phyloP scores from a whole-genome alignment of 2,329 filamentous ascomycete genomes.

The Ophiostoma australiae region DNA sequence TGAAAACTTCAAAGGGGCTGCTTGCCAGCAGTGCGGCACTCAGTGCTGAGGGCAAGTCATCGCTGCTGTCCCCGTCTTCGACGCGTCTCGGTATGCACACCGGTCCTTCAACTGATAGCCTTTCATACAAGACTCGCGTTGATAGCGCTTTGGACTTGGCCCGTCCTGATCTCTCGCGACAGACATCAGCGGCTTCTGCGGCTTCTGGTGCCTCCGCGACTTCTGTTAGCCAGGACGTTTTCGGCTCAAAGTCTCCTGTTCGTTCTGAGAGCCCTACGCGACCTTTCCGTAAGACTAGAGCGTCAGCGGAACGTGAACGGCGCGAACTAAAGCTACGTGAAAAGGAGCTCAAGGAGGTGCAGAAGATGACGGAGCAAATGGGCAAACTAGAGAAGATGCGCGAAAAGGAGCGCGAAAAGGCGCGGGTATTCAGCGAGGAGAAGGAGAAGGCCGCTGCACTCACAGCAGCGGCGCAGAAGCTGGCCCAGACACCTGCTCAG shows the following conservation, averaged over 20 bases:
- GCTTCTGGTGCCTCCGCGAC: conserved; percentile 30
- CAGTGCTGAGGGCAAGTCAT: conserved; percentile 58
- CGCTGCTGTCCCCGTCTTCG: conserved; percentile 51
- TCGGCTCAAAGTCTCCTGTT: conserved; percentile 26
- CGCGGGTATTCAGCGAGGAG: conserved; percentile 53
- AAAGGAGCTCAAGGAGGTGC: conserved; percentile 56
- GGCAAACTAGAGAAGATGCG: conserved; percentile 62
- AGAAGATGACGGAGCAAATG: conserved; percentile 55
- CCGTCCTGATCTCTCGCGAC: conserved; percentile 46
- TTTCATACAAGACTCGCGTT: conserved; percentile 33
- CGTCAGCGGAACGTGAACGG: conserved; percentile 57
- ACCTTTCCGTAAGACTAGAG: conserved; percentile 48
- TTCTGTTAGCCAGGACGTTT: conserved; percentile 25
- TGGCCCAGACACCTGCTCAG: conserved; percentile 32
- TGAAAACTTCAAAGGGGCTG: conserved; percentile 81
- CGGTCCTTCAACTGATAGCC: conserved; percentile 46
- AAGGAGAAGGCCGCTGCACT: conserved; percentile 47
- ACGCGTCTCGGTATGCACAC: conserved; percentile 43
- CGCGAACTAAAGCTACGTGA: conserved; percentile 54
- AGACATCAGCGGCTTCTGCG: conserved; percentile 27
- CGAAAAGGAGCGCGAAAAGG: conserved; percentile 68
- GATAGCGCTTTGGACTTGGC: conserved; percentile 36
- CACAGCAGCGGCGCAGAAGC: conserved; percentile 42
- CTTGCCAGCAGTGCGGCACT: conserved; percentile 69
- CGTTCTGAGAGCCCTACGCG: conserved; percentile 43